These are phyloP conservation scores for Sclerotiophoma versabilis DNA, from an alignment of 2,329 filamentous ascomycete genomes.

Conservation along the genomic window DNA sequence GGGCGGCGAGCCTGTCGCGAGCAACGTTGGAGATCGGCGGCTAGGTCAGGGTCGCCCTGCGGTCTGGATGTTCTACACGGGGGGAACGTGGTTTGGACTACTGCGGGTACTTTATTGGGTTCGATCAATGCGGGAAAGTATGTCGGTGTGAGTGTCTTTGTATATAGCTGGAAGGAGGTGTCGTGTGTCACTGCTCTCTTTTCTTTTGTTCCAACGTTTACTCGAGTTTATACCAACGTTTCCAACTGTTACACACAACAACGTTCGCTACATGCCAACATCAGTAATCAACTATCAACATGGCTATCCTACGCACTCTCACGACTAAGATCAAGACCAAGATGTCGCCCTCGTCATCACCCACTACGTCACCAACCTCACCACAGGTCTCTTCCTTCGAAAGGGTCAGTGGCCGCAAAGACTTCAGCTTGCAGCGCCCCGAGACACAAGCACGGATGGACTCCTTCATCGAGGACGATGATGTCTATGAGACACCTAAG, in stretches of 20 bases:
- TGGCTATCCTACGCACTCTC: conserved; percentile 42
- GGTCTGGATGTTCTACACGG: conserved; percentile 18
- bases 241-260: not conserved
- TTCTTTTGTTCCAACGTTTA: conserved; percentile 1
- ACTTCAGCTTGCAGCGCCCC: conserved; percentile 22
- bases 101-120: conserved; percentile 21
- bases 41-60: conserved; percentile 20
- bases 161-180: conserved; percentile 17
- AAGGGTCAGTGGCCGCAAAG: conserved; percentile 32
- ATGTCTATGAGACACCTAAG: conserved; percentile 19
- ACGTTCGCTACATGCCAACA: conserved; percentile 12
- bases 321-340: conserved; percentile 43
- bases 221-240: not conserved
- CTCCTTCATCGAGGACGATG: conserved; percentile 30
- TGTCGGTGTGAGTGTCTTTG: conserved; percentile 14
- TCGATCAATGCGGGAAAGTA: conserved; percentile 16
- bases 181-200: conserved; percentile 7
- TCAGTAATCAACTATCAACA: conserved; percentile 16
- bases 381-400: conserved; percentile 30
- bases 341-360: conserved; percentile 34
- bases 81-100: conserved; percentile 22
- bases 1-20: conserved; percentile 9
- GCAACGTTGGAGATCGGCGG: conserved; percentile 18
- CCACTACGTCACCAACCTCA: conserved; percentile 31
- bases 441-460: conserved; percentile 26